A percentile compares a stretch with the other conserved stretches of the same genome.
These are phyloP conservation scores for Cordyceps militaris DNA, from an alignment of 2,329 filamentous ascomycete genomes.

Conservation along the genomic window DNA sequence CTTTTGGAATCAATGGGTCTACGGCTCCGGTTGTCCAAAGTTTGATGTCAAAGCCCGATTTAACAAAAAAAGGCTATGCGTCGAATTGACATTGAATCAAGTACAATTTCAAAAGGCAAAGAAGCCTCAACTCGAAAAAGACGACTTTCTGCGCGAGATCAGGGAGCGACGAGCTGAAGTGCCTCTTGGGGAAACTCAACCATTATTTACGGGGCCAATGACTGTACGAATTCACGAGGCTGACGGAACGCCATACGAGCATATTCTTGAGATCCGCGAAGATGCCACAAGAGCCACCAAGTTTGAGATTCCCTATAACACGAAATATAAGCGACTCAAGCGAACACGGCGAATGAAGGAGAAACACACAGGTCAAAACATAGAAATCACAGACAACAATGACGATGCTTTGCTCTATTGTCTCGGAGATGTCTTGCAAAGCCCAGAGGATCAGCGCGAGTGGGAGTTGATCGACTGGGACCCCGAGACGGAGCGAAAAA, in stretches of 20 bases:
- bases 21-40: slow-evolving; percentile 78
- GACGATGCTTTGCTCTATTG: slow-evolving; percentile 85
- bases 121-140: slow-evolving; percentile 52
- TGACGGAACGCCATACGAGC: slow-evolving; percentile 95
- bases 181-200: slow-evolving; percentile 60
- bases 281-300: slow-evolving; percentile 65
- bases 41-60: slow-evolving; percentile 85
- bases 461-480: slow-evolving; percentile 90
- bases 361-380: slow-evolving; percentile 52
- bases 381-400: slow-evolving; percentile 54
- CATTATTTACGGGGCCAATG: slow-evolving; percentile 92
- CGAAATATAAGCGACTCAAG: slow-evolving; percentile 97
- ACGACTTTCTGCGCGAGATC: slow-evolving; percentile 75
- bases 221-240: slow-evolving; percentile 97
- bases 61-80: slow-evolving; percentile 94
- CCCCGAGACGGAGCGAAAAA: slow-evolving; percentile 76
- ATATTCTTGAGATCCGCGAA: slow-evolving; percentile 93
- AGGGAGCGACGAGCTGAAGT: slow-evolving; percentile 70
- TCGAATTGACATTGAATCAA: slow-evolving; percentile 85
- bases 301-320: slow-evolving; percentile 96
- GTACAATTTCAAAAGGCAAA: slow-evolving; percentile 46
- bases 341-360: slow-evolving; percentile 77
- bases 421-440: slow-evolving; percentile 82
- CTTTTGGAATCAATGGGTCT: slow-evolving; percentile 93
- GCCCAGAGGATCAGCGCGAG: slow-evolving; percentile 68